Evolutionary conservation across 2,329 filamentous ascomycete genomes (phyloP), one percentile per base, ranked within the genome.

Genomic region (Didymella arachidicola): DNA sequence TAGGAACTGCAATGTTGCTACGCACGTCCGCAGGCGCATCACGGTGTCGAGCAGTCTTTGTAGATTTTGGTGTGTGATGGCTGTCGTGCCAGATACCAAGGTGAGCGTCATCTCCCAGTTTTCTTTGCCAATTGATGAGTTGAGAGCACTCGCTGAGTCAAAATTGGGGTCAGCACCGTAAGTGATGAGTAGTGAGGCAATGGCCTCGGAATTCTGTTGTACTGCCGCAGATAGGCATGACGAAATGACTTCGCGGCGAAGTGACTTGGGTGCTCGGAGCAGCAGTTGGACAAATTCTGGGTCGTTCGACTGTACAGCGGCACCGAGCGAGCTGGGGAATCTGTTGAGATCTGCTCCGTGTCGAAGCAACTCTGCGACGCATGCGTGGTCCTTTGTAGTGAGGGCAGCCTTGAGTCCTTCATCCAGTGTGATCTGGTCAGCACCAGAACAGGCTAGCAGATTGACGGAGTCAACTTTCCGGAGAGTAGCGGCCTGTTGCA

Each of bases 141-240:
- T 70, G 2, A 76, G 52, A 47, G 73, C 73, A 53, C 65, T 70
- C 44, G 72, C 70, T 7, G 67, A 65, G 38, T 75, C 67, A 57
- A 72, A 76, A 54, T 77, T 77, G 12, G 73, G 73, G 56, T 77
- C 70, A 22, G 72, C 74, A 7, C 73, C 73, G 54, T 76, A 70
- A 7, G 64, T 61, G 38, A 75, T 64, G 16, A 76, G 60, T n/a
- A 75, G 57, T 10, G 72, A 74, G 29, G 69, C 56, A 10, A 68
- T 62, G 3, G 64, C 47, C 39, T 71, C 68, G 5, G 71, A 74
- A n/a, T 64, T 67, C 22, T 72, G 69, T 50, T 74, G 71, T 4
- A 75, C 71, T 25, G 73, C 73, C 36, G 63, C 65, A 29, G 69
- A 65, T 7, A 77, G 65, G 46, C 70, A 73, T 22, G 73, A 73